Percentiles rank a stretch among this genome's conserved stretches.
These are phyloP conservation scores for Acacia crassicarpa DNA, from an alignment of 306 rosid species.

Conservation along the genomic window DNA sequence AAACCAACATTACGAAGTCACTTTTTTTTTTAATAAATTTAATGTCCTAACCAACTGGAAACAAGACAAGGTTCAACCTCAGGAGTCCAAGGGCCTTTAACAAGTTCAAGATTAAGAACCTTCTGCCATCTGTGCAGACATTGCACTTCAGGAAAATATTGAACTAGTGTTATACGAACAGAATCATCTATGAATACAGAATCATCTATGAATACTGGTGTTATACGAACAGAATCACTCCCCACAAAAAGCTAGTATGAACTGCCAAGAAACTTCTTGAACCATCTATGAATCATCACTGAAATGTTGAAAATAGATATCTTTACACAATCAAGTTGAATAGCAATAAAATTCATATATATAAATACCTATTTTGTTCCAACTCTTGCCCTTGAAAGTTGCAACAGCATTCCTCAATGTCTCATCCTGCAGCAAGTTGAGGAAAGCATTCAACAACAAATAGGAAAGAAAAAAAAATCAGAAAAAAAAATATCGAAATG, in stretches of 20 bases:
- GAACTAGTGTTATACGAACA: constrained; percentile 35
- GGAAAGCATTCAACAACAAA: constrained; percentile 21
- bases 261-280: constrained; percentile 2
- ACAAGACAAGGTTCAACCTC: constrained; percentile 57
- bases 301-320: neutral
- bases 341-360: constrained; percentile 23
- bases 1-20: too few species aligned
- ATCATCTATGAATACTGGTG: constrained; percentile 29
- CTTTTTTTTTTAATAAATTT: neutral
- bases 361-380: constrained; percentile 93
- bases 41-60: neutral
- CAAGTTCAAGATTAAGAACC: constrained; percentile 95
- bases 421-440: constrained; percentile 71
- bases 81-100: constrained; percentile 97
- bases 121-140: constrained; percentile 99
- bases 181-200: constrained; percentile 28
- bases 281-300: neutral
- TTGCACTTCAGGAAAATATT: constrained; percentile 90
- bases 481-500: constrained; percentile 1
- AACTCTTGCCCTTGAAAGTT: constrained; percentile 81
- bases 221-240: constrained; percentile 6
- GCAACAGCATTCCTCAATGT: constrained; percentile 93
- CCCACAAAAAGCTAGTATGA: constrained; percentile 14
- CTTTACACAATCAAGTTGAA: neutral
- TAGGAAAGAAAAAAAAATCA: neutral